Base-by-base conservation (phyloP, 2,329 filamentous ascomycete genomes). In the Colletotrichum incanum region DNA sequence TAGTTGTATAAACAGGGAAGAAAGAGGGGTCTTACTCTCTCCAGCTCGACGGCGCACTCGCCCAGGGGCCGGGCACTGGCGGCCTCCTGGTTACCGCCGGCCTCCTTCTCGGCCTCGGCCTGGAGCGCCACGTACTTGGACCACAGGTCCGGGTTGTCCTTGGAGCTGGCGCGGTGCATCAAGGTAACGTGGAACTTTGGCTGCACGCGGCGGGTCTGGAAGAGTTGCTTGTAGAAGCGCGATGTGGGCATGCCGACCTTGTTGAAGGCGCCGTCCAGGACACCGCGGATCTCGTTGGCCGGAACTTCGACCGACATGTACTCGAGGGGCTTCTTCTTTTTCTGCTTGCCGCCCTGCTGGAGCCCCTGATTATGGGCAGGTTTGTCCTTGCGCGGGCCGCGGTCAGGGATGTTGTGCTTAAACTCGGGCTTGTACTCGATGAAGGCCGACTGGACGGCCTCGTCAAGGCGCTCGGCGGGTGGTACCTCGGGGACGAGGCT, bases 121-220 rank as follows among this genome's bases (percentile, higher is more conserved):
- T 93, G 90, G 1, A 93, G 82, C n/a, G 87, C 83, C 6, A 80
- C 81, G 76, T 98, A 96, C 67, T 87, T 88, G 65, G 92, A 84
- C 96, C 96, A 99, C 65, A 96, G 85, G 11, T 92, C 89, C 0
- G 91, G 88, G 74, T 92, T 82, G 39, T 92, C 83, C 50, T 86
- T 85, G 12, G 90, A 84, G 3, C 85, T 86, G 14, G 92, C 91
- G 58, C 92, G 92, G 82, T 99, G 96, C 80, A 98, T 94, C 49
- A 99, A 88, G 0, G 96, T 99, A 70, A 99, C 94, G 80, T 99
- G 96, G 80, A 98, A 99, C 50, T 91, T 88, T n/a, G 88, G 79
- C 81, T 98, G 96, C 7, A 98, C 84, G 66, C 96, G 93, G 26
- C 92, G 88, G 2, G 87, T 88, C 76, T 93, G 88, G 80, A 93